phyloP scores from a whole-genome alignment of 768 basidiomycete genomes.

The Lyophyllum semitale region DNA sequence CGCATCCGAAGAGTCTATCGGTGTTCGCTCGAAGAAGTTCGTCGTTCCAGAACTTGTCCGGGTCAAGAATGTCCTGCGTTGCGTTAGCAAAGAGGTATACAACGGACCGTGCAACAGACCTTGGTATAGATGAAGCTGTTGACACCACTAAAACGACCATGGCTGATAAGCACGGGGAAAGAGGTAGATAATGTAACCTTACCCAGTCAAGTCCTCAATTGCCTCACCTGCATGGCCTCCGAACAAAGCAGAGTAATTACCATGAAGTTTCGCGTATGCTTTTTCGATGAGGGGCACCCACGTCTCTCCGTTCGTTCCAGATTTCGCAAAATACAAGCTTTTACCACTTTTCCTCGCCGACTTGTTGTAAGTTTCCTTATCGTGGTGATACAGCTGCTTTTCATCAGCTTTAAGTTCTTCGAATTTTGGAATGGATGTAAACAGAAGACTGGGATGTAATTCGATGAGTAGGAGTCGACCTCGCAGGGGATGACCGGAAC shows the following conservation, averaged over 20 bases:
- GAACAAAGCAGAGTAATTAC: conserved; percentile 44
- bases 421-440: conserved; percentile 50
- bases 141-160: conserved; percentile 21
- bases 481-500: conserved; percentile 13
- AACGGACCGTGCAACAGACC: conserved; percentile 10
- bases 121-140: conserved; percentile 28
- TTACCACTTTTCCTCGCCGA: conserved; percentile 48
- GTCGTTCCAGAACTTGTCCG: conserved; percentile 50
- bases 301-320: conserved; percentile 49
- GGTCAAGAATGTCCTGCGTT: conserved; percentile 48
- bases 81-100: neutral
- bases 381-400: conserved; percentile 49
- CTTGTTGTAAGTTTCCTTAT: conserved; percentile 47
- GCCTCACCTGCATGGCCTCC: conserved; percentile 49
- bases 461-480: neutral
- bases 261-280: conserved; percentile 60
- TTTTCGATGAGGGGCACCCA: conserved; percentile 64
- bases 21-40: conserved; percentile 48
- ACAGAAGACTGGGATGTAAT: conserved; percentile 43
- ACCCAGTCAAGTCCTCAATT: conserved; percentile 63
- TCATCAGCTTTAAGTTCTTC: conserved; percentile 44
- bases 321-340: conserved; percentile 50
- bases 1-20: conserved; percentile 54
- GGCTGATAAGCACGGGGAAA: neutral
- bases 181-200: conserved; percentile 2